These are phyloP conservation scores for Teunomyces pallodes DNA, from an alignment of 805 yeast species.

Conservation along the genomic window DNA sequence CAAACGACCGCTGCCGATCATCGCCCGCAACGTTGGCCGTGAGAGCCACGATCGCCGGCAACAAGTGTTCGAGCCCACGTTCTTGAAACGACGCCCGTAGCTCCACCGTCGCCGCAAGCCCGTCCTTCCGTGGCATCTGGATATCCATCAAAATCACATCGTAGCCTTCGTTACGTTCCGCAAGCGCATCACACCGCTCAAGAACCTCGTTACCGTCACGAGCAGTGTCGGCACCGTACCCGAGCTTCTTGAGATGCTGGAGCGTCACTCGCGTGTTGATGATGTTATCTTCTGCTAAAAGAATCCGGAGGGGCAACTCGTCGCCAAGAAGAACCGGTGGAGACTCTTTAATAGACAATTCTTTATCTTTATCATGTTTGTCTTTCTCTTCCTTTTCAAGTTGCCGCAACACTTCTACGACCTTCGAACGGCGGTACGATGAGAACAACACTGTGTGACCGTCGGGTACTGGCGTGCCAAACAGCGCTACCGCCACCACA, in stretches of 20 bases:
- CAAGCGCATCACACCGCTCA: constrained; percentile 28
- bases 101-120: constrained; percentile 48
- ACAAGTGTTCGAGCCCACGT: constrained; percentile 11
- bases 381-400: neutral
- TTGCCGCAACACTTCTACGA: constrained; percentile 10
- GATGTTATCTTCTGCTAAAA: constrained; percentile 56
- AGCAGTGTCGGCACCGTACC: constrained; percentile 51
- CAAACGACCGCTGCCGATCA: constrained; percentile 45
- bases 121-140: constrained; percentile 57
- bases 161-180: constrained; percentile 31
- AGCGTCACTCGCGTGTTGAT: constrained; percentile 50
- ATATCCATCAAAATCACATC: constrained; percentile 57
- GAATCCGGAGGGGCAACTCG: constrained; percentile 41
- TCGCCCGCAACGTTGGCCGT: constrained; percentile 57
- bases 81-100: constrained; percentile 28
- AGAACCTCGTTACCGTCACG: constrained; percentile 49
- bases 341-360: neutral
- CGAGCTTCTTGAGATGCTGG: constrained; percentile 47
- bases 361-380: neutral
- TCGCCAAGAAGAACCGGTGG: constrained; percentile 8
- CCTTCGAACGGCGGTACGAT: constrained; percentile 27
- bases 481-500: constrained; percentile 25
- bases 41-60: constrained; percentile 46
- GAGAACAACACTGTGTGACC: constrained; percentile 25
- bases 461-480: constrained; percentile 26